phyloP scores from a whole-genome alignment of 345 rosid genomes.

The Syzygium oleosum region DNA sequence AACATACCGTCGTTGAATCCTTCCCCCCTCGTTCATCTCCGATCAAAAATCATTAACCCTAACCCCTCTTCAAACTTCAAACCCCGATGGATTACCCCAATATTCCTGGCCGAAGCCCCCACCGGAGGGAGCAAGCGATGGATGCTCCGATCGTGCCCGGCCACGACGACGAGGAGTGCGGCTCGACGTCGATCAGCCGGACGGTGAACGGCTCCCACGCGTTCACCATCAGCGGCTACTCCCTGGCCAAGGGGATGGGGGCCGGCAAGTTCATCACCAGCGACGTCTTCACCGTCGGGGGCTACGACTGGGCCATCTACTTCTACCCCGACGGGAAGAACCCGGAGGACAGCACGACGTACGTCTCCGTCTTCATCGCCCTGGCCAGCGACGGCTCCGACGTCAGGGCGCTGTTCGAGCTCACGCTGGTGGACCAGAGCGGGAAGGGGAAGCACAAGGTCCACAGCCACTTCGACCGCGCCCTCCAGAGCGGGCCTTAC shows the following conservation, averaged over 20 bases:
- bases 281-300: conserved; percentile 29
- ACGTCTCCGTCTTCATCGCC: conserved; percentile 30
- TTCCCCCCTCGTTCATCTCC: background rate
- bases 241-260: conserved; percentile 34
- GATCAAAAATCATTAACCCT: background rate
- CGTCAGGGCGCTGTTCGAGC: conserved; percentile 28
- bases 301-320: conserved; percentile 34
- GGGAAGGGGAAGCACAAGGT: conserved; percentile 28
- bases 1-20: background rate
- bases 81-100: too few relatives aligned
- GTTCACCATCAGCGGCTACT: conserved; percentile 26
- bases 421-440: conserved; percentile 33
- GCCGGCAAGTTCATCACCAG: conserved; percentile 23
- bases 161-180: background rate
- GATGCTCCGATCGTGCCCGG: background rate
- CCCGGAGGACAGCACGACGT: conserved; percentile 20
- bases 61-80: background rate
- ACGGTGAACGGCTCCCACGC: conserved; percentile 30
- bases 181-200: conserved; percentile 20
- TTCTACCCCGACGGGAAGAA: conserved; percentile 39
- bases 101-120: too few relatives aligned
- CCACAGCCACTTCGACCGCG: conserved; percentile 35
- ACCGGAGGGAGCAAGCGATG: background rate
- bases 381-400: conserved; percentile 33
- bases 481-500: conserved; percentile 36